Conservation (phyloP, 2,329 filamentous ascomycete species). For the Huntiella moniliformis region DNA sequence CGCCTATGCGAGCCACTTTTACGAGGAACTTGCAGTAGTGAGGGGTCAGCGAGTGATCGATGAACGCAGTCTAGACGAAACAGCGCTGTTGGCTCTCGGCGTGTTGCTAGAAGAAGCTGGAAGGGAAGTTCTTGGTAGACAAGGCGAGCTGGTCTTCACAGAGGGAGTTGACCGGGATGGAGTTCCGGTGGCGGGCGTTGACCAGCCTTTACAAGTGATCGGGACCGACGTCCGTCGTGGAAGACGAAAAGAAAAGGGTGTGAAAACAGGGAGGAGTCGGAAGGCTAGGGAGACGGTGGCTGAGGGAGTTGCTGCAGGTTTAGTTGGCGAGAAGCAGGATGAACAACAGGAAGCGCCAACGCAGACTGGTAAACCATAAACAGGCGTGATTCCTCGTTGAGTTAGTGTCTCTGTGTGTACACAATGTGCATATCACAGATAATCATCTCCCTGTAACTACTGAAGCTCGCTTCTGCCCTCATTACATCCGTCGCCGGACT, state of each 20-base stretch:
- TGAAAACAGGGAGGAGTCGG: not conserved
- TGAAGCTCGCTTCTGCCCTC: too few relatives aligned
- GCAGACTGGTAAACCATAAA: too few relatives aligned
- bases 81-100: slow-evolving; percentile 55
- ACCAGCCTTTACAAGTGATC: too few relatives aligned
- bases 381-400: too few relatives aligned
- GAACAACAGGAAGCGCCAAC: too few relatives aligned
- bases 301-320: not conserved
- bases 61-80: slow-evolving; percentile 55
- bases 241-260: not conserved
- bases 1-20: slow-evolving; percentile 48
- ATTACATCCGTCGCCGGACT: too few relatives aligned
- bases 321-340: not conserved
- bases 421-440: too few relatives aligned
- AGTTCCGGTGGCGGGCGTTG: not conserved
- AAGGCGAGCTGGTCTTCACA: slow-evolving; percentile 53
- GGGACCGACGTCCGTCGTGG: not conserved
- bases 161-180: slow-evolving; percentile 26
- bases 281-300: not conserved
- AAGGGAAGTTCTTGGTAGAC: slow-evolving; percentile 39
- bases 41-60: slow-evolving; percentile 20
- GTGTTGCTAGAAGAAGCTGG: slow-evolving; percentile 56
- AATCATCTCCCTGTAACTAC: too few relatives aligned
- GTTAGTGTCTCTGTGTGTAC: too few relatives aligned
- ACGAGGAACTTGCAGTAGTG: slow-evolving; percentile 24